Evolutionary conservation across 2,329 filamentous ascomycete genomes (phyloP).

Genomic region (Pseudovirgaria hyperparasitica): DNA sequence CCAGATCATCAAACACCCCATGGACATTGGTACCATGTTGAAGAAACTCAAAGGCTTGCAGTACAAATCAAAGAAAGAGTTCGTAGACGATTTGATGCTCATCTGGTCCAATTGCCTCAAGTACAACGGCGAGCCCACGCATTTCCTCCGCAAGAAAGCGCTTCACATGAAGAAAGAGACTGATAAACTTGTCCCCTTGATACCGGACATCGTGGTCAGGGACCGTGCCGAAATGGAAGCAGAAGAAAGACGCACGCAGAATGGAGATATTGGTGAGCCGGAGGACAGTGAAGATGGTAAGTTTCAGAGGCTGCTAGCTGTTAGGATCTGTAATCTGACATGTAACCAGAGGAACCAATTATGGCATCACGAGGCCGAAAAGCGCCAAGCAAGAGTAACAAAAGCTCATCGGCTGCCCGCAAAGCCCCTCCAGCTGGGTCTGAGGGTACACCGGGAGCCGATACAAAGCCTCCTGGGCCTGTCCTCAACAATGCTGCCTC

Average conservation of each 20-base stretch:
- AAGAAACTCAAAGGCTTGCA: slow-evolving; percentile 72
- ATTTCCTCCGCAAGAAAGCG: slow-evolving; percentile 82
- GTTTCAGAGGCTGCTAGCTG: slow-evolving; percentile 4
- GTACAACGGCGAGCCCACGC: slow-evolving; percentile 83
- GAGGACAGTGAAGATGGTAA: slow-evolving; percentile 78
- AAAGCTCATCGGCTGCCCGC: slow-evolving; percentile 48
- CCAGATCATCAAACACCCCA: slow-evolving; percentile 84
- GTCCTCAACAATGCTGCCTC: slow-evolving; percentile 35
- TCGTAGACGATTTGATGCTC: slow-evolving; percentile 81
- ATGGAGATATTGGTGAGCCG: slow-evolving; percentile 64
- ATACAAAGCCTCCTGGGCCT: slow-evolving; percentile 60
- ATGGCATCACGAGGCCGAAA: slow-evolving; percentile 94
- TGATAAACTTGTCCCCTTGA: slow-evolving; percentile 88
- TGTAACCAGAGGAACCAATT: slow-evolving; percentile 57
- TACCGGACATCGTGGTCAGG: slow-evolving; percentile 81
- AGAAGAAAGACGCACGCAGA: slow-evolving; percentile 61
- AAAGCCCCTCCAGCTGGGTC: slow-evolving; percentile 62
- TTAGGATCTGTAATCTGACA: neutral
- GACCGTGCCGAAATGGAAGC: slow-evolving; percentile 85
- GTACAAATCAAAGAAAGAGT: slow-evolving; percentile 69
- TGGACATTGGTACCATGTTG: slow-evolving; percentile 96
- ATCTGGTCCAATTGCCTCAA: slow-evolving; percentile 97
- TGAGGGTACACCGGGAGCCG: slow-evolving; percentile 65
- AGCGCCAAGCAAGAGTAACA: slow-evolving; percentile 65
- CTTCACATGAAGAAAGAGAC: slow-evolving; percentile 96